Conservation (phyloP, 805 yeast genomes). For the Kodamaea jinghongensis region DNA sequence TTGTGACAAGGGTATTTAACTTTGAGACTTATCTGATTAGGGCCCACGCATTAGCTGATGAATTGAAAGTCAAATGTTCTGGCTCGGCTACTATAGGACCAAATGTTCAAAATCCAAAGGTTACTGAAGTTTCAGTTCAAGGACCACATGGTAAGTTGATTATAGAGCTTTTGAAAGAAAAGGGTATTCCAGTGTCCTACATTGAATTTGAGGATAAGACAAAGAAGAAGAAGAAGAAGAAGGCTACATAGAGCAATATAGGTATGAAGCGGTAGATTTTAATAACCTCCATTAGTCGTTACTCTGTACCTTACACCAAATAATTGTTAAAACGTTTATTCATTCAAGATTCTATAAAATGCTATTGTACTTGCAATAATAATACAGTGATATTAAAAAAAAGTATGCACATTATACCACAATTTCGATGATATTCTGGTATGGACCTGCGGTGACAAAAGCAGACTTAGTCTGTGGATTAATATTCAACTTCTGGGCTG, state of each 20-base stretch:
- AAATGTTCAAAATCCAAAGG: slow-evolving; percentile 51
- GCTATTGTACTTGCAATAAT: not conserved
- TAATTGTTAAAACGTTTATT: not conserved
- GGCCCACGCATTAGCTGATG: slow-evolving; percentile 62
- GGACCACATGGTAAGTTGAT: slow-evolving; percentile 78
- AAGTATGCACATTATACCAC: slow-evolving; percentile 33
- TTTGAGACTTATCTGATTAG: slow-evolving; percentile 67
- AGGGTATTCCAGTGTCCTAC: slow-evolving; percentile 67
- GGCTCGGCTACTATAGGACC: slow-evolving; percentile 80
- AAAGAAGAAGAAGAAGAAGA: slow-evolving; percentile 50
- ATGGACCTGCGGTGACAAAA: slow-evolving; percentile 53
- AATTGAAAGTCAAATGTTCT: slow-evolving; percentile 75
- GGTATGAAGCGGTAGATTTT: not conserved
- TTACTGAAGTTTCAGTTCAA: slow-evolving; percentile 77
- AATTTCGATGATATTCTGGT: slow-evolving; percentile 56
- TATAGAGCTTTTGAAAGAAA: slow-evolving; percentile 51
- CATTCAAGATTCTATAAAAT: not conserved
- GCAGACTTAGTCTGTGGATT: slow-evolving; percentile 55
- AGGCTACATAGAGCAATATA: not conserved
- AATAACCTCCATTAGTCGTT: not conserved
- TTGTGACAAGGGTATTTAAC: slow-evolving; percentile 69
- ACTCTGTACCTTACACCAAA: not conserved
- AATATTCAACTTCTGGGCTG: slow-evolving; percentile 53
- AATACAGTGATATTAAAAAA: not conserved
- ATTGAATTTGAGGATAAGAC: slow-evolving; percentile 63